phyloP scores from a whole-genome alignment of 257 asterid species.

The Rubia yunnanensis region DNA sequence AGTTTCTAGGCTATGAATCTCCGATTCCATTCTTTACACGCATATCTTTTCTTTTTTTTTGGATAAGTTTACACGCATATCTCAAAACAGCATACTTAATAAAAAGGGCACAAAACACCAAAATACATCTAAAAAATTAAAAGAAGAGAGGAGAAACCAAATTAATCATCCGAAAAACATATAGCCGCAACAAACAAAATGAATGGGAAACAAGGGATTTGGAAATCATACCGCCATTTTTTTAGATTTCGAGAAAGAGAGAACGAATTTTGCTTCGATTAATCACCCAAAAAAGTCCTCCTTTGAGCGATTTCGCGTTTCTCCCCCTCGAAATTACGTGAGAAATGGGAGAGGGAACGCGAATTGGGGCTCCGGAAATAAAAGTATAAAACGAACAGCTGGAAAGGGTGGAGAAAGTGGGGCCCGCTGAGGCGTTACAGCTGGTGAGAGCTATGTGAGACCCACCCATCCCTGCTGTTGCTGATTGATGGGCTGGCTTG shows the following conservation, averaged over 20 bases:
- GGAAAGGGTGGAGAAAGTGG: not conserved
- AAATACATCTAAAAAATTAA: no score
- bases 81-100: not conserved
- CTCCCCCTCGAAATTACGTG: not conserved
- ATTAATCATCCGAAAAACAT: not conserved
- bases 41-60: no score
- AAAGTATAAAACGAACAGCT: not conserved
- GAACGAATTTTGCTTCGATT: not conserved
- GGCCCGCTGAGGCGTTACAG: slow-evolving; percentile 1
- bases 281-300: not conserved
- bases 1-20: not conserved
- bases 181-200: not conserved
- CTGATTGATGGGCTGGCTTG: not conserved
- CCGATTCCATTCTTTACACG: not conserved
- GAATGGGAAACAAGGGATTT: not conserved
- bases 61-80: no score
- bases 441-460: not conserved
- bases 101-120: not conserved
- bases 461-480: not conserved
- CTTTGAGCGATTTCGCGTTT: not conserved
- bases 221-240: slow-evolving; percentile 9
- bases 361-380: not conserved
- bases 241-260: not conserved
- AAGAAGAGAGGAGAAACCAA: no score
- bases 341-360: slow-evolving; percentile 1